A percentile compares a stretch with the other conserved stretches of the same genome.
These are phyloP conservation scores for Ilyonectria mors-panacis DNA, from an alignment of 2,329 filamentous ascomycete genomes.

Conservation along the genomic window DNA sequence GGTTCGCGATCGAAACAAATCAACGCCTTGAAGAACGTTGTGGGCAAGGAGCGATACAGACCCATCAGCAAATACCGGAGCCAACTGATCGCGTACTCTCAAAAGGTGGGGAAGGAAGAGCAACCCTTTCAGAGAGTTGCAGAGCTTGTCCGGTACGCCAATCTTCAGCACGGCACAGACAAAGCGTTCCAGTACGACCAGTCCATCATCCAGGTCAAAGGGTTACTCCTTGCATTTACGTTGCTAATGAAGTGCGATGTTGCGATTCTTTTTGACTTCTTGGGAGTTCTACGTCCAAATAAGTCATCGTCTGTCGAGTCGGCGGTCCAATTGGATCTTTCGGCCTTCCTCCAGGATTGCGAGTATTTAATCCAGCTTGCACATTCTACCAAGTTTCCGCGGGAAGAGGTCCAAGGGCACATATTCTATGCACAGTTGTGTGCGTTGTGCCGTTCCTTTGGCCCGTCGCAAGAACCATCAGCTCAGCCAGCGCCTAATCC, in stretches of 20 bases:
- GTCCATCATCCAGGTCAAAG: slow-evolving; percentile 54
- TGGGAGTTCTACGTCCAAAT: background rate
- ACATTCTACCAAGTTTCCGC: slow-evolving; percentile 50
- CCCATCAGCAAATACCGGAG: background rate
- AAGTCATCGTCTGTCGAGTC: background rate
- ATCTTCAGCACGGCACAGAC: slow-evolving; percentile 44
- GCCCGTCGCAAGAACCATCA: background rate
- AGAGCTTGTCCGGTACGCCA: slow-evolving; percentile 59
- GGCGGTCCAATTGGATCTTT: background rate
- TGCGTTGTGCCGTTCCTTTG: slow-evolving; percentile 50
- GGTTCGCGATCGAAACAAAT: background rate
- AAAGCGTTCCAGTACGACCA: slow-evolving; percentile 54
- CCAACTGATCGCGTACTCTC: slow-evolving; percentile 14
- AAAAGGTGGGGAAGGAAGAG: slow-evolving; percentile 59
- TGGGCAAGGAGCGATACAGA: background rate
- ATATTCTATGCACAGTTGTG: slow-evolving; percentile 66
- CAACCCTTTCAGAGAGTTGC: slow-evolving; percentile 65
- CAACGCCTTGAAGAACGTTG: background rate
- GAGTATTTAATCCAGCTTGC: slow-evolving; percentile 57
- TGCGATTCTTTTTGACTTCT: slow-evolving; percentile 53
- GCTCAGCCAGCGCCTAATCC: slow-evolving; percentile 51
- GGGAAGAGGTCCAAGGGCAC: slow-evolving; percentile 65
- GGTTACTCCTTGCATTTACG: slow-evolving; percentile 58
- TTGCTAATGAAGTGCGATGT: slow-evolving; percentile 66
- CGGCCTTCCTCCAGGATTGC: background rate